A percentile compares a stretch with the other conserved stretches of the same genome.
Evolutionary conservation across 805 yeast species (phyloP).

Genomic region (Wickerhamomyces sydowiorum): DNA sequence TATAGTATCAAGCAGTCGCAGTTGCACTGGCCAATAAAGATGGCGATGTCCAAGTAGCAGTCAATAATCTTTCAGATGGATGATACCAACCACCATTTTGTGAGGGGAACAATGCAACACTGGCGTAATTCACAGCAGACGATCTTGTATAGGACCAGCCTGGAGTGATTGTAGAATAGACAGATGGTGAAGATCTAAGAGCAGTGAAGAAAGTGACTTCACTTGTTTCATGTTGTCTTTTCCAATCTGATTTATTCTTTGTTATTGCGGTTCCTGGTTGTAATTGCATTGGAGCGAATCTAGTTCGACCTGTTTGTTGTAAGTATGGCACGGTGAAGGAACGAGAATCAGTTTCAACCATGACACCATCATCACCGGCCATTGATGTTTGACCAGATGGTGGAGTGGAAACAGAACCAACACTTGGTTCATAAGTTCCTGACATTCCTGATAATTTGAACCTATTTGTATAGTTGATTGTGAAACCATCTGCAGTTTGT

Average conservation of each 20-base stretch:
- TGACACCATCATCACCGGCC: slow-evolving; percentile 31
- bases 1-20: neutral
- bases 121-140: slow-evolving; percentile 62
- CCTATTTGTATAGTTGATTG: slow-evolving; percentile 65
- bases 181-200: slow-evolving; percentile 23
- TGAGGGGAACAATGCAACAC: slow-evolving; percentile 66
- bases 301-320: slow-evolving; percentile 67
- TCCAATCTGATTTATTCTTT: slow-evolving; percentile 46
- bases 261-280: slow-evolving; percentile 78
- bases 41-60: no score
- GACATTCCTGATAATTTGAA: slow-evolving; percentile 67
- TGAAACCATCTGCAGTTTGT: slow-evolving; percentile 30
- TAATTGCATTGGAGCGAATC: slow-evolving; percentile 89
- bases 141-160: slow-evolving; percentile 74
- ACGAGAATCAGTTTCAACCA: slow-evolving; percentile 34
- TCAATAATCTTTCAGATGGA: slow-evolving; percentile 45
- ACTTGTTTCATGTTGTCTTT: slow-evolving; percentile 62
- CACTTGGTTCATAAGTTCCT: slow-evolving; percentile 46
- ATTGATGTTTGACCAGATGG: slow-evolving; percentile 36
- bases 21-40: no score
- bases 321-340: slow-evolving; percentile 71
- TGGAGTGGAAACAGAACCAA: slow-evolving; percentile 39
- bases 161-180: slow-evolving; percentile 69
- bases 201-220: slow-evolving; percentile 58
- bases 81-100: slow-evolving; percentile 54